Evolutionary conservation across 805 yeast species (phyloP), one percentile per base, ranked within the genome.

Genomic region (Starmerella vitae): DNA sequence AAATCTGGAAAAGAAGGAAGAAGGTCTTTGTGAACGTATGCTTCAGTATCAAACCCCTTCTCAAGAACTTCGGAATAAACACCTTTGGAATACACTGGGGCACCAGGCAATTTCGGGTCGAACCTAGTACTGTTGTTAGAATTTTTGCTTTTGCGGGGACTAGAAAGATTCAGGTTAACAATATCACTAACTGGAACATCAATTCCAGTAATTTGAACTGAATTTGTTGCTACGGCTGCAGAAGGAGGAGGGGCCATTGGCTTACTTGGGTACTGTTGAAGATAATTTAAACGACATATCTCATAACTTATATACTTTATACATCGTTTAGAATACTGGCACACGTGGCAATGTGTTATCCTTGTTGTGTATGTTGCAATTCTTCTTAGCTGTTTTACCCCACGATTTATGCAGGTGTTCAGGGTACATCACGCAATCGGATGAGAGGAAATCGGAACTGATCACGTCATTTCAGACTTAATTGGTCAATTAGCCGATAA

Each of bases 1-100:
- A 56, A 12, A 24, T 58, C 60, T 9, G 62, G 61, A 45, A 50
- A 58, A 4, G 41, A 35, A 4, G 62, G 61, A 5, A 44, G 52
- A 31, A 58, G 47, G 36, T 51, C 33, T 36, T 52, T 51, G 45
- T 30, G 49, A 41, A 55, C 53, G 46, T 58, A 58, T 3, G 22
- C 36, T 8, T 35, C 21, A 19, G 30, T 35, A n/a, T 42, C 43
- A 20, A 37, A 38, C n/a, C 20, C 30, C 20, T 33, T 20, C 10
- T 42, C 35, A n/a, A 34, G 12, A 14, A 17, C 22, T 3, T 26
- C n/a, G 15, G 36, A 20, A 19, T 26, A 18, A 4, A 43, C 43
- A 12, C 31, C 43, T 13, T 33, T 38, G 13, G 36, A 41, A 8
- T 17, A 26, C 6, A 35, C 17, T 12, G 41, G 43, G 4, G 39